Evolutionary conservation across 2,329 filamentous ascomycete genomes (phyloP), one percentile per base, ranked within the genome.

Genomic region (Tolypocladium ophioglossoides): DNA sequence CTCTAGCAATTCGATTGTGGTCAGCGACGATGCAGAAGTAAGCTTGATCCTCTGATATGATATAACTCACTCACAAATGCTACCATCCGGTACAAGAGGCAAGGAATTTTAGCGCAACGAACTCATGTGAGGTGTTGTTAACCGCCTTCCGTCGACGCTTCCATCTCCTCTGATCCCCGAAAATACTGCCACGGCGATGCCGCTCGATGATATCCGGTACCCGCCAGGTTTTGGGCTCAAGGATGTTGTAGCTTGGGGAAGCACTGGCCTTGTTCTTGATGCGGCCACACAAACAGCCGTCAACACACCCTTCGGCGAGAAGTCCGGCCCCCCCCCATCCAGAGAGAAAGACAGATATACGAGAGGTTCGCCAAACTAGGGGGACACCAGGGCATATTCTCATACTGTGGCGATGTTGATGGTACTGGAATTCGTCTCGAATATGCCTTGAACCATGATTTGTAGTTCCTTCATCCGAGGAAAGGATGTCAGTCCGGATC

Each of bases 271-370:
- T 11, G 18, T 55, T 24, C 51, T 53, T 2, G 54, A 53, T 16
- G 37, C 51, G 20, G 47, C 54, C 27, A 49, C 54, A 14, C 51
- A 53, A 35, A 55, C 54, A 5, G 47, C 53, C 38, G 34, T 55
- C 54, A 55, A 55, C 24, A 50, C 47, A 32, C 51, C 51, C 24
- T 34, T 53, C 6, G 34, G 18, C 16, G 27, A 50, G 24, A 20
- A 52, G 32, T 30, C 37, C 22, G n/a, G n/a, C 44, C 6, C 12
- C 38, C 41, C 8, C 20, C 16, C 14, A 50, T 55, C 1, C 54
- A 55, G 22, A 41, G 54, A 30, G 54, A 55, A 52, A 30, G 22
- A 20, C 46, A 50, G 14, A 35, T 55, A n/a, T 55, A 55, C 44
- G 46, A 55, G 20, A 46, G 54, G 20, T 52, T 55, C 22, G n/a